These are phyloP conservation scores for Colletotrichum tropicicola DNA, from an alignment of 2,329 filamentous ascomycete genomes.

Conservation along the genomic window DNA sequence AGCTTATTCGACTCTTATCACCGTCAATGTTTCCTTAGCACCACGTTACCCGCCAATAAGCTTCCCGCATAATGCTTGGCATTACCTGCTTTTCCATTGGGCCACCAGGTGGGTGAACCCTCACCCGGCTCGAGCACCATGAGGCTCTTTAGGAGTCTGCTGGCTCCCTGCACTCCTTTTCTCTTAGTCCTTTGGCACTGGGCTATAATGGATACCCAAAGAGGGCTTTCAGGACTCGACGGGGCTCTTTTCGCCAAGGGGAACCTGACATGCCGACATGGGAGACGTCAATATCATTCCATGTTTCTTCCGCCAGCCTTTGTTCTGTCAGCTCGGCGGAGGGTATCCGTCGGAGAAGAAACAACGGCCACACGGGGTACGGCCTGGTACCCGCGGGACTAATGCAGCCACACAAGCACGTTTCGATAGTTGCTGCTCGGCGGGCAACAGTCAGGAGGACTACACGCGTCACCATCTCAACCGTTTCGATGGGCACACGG, in stretches of 20 bases:
- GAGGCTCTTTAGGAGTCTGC: background rate
- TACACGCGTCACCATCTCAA: conserved; percentile 12
- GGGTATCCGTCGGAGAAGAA: background rate
- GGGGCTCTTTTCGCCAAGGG: background rate
- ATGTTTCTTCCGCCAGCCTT: background rate
- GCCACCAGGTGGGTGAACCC: background rate
- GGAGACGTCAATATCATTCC: background rate
- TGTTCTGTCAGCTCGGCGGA: background rate
- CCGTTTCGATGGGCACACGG: background rate
- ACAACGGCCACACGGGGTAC: background rate
- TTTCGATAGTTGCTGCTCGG: conserved; percentile 17
- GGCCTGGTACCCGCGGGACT: background rate
- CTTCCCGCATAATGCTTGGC: background rate
- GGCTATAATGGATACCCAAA: background rate
- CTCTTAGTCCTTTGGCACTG: background rate
- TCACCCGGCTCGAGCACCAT: background rate
- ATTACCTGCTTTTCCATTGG: conserved; percentile 7
- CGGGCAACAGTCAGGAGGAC: background rate
- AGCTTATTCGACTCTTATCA: conserved; percentile 1
- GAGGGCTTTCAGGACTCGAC: background rate
- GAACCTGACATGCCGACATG: background rate
- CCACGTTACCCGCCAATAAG: background rate
- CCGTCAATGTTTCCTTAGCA: conserved; percentile 7
- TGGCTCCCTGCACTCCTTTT: background rate
- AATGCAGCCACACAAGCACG: conserved; percentile 19